Percentiles rank a stretch among this genome's conserved stretches.
Conservation (phyloP, 2,329 filamentous ascomycete species). For the Microdochium nivale region DNA sequence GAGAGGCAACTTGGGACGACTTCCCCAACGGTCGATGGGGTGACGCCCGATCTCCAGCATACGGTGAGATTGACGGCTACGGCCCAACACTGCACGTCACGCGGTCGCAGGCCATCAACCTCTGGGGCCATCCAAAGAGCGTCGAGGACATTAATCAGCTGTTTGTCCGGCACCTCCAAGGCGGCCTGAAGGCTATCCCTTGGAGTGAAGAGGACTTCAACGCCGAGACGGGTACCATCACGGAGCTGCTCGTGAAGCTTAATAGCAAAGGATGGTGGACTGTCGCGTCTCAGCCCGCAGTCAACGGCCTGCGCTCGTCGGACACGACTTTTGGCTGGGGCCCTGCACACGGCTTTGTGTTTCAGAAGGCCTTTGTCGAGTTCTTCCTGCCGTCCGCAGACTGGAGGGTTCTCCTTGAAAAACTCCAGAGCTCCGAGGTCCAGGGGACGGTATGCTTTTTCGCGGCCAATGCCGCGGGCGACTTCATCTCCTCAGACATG, state of each 20-base stretch:
- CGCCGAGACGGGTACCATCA: constrained; percentile 77
- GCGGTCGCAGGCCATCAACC: constrained; percentile 67
- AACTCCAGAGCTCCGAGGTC: constrained; percentile 49
- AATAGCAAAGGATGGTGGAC: constrained; percentile 91
- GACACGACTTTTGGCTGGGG: constrained; percentile 89
- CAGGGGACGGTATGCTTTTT: constrained; percentile 75
- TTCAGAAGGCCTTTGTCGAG: constrained; percentile 97
- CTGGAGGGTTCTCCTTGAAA: constrained; percentile 58
- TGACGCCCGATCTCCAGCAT: constrained; percentile 84
- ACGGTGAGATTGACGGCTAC: constrained; percentile 96
- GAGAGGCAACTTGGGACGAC: constrained; percentile 98
- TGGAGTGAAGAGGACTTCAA: constrained; percentile 90
- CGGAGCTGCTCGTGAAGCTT: constrained; percentile 62
- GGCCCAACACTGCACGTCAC: constrained; percentile 92
- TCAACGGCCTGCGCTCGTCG: constrained; percentile 72
- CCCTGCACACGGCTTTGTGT: constrained; percentile 84
- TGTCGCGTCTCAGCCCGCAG: constrained; percentile 87
- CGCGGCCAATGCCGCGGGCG: constrained; percentile 69
- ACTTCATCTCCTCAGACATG: constrained; percentile 64
- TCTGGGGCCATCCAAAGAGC: constrained; percentile 76
- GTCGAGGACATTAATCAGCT: constrained; percentile 65
- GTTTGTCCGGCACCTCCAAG: constrained; percentile 74
- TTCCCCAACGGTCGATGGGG: constrained; percentile 96
- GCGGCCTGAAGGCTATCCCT: constrained; percentile 72
- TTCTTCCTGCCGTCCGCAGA: constrained; percentile 76